These are phyloP conservation scores for Solanum microdontum DNA, from an alignment of 257 asterid genomes.

Conservation along the genomic window DNA sequence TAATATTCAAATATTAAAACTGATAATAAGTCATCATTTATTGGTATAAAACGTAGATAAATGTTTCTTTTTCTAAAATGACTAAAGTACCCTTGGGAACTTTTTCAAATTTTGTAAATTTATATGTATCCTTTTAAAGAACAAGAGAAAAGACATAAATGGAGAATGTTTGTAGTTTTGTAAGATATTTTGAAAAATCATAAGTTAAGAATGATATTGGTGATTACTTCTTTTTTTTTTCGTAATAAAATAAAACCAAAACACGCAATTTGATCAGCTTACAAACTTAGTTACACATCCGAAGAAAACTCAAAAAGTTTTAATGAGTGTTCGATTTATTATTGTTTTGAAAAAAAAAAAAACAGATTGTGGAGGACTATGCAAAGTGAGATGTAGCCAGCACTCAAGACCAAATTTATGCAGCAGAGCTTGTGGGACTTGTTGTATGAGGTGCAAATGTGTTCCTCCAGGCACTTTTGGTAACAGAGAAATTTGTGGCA, in stretches of 20 bases:
- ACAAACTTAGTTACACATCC: background rate
- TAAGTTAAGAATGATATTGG: background rate
- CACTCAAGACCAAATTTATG: conserved; percentile 68
- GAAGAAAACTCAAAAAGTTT: background rate
- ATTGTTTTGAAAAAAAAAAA: background rate
- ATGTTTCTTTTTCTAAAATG: too few species aligned
- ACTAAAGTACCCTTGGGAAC: background rate
- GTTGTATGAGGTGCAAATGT: conserved; percentile 76
- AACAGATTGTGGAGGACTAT: conserved; percentile 47
- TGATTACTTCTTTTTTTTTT: too few species aligned
- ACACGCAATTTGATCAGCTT: background rate
- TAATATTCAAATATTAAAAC: fast-evolving
- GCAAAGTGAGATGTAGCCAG: conserved; percentile 44
- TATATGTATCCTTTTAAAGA: background rate
- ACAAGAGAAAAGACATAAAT: background rate
- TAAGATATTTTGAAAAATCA: background rate
- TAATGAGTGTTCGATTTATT: background rate
- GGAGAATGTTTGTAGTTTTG: background rate
- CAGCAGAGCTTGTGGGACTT: conserved; percentile 68
- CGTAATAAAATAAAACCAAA: too few species aligned
- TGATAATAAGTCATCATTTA: too few species aligned
- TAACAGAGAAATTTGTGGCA: conserved; percentile 53
- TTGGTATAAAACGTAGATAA: too few species aligned
- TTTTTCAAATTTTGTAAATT: background rate
- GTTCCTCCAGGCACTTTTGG: conserved; percentile 87